Base-by-base conservation (phyloP, 805 yeast species). In the Starmerella riodocensis region DNA sequence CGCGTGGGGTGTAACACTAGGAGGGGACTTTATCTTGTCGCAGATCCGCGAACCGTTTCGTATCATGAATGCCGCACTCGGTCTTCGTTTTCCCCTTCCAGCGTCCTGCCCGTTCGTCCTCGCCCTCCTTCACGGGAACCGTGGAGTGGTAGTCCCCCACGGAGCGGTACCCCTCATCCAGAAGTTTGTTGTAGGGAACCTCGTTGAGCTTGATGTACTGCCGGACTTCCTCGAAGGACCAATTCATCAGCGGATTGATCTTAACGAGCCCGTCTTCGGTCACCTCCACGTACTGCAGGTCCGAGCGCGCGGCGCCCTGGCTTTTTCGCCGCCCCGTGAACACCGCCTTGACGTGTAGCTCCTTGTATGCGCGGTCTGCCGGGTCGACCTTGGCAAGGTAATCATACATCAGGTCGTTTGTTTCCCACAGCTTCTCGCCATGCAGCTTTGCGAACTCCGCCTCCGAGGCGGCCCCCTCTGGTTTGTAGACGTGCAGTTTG, bases 61-160 rank as follows among this genome's bases (percentile, higher is more conserved):
- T 73, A 51, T 78, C 80, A 55, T 88, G 97, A 39, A 88, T 85
- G 3, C 97, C 97, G 62, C 97, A 88, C 58, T 88, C 97, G 0
- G 94, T 84, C 64, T 88, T 88, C 9, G 74, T 69, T 56, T 78
- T 71, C 2, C 95, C 96, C 65, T 80, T 78, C 97, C 97, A 88
- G 54, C 97, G 72, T 1, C 97, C 97, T n/a, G 91, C 74, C 48
- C 97, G 71, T 59, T 88, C 97, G 55, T 88, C 96, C 56, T 84
- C 96, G 8, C 93, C 94, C 32, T 80, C 94, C 6, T 64, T 69
- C 9, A 83, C 93, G 2, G 97, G 96, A 23, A 62, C 74, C 0
- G 97, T 88, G 1, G 94, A 82, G 59, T 88, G 97, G 72, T 86
- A 88, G 59, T 88, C 97, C 1, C 97, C 97, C 13, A 88, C 72